A percentile compares a stretch with the other conserved stretches of the same genome.
Evolutionary conservation across 2,329 filamentous ascomycete genomes (phyloP).

Genomic region (Emergomyces orientalis): DNA sequence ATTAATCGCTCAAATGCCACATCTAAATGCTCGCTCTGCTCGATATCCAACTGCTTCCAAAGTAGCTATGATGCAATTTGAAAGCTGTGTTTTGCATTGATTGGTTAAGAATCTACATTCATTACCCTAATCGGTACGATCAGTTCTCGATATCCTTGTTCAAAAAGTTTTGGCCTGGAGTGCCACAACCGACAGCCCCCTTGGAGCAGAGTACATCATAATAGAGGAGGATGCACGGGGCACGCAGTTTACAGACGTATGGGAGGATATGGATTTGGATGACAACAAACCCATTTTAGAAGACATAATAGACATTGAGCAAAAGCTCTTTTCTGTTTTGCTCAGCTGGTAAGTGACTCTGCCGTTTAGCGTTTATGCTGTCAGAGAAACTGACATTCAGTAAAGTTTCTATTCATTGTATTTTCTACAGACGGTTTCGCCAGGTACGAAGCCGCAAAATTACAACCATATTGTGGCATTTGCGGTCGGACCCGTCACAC

Average conservation of each 20-base stretch:
- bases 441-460: not conserved
- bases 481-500: not conserved
- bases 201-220: constrained; percentile 20
- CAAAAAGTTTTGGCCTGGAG: constrained; percentile 14
- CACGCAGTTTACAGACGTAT: constrained; percentile 22
- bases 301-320: constrained; percentile 12
- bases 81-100: no score
- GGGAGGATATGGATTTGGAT: constrained; percentile 22
- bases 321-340: constrained; percentile 13
- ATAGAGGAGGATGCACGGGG: constrained; percentile 26
- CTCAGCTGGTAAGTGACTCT: constrained; percentile 9
- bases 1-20: no score
- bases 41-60: no score
- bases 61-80: no score
- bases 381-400: not conserved
- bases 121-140: no score
- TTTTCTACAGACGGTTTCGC: constrained; percentile 1
- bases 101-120: no score
- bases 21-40: no score
- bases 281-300: constrained; percentile 24
- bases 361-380: no score
- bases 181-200: constrained; percentile 18
- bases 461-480: no score
- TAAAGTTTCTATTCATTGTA: not conserved
- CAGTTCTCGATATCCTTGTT: constrained; percentile 13